Base-by-base conservation (phyloP, 371 early-diverging fungal genomes). In the Cokeromyces recurvatus region DNA sequence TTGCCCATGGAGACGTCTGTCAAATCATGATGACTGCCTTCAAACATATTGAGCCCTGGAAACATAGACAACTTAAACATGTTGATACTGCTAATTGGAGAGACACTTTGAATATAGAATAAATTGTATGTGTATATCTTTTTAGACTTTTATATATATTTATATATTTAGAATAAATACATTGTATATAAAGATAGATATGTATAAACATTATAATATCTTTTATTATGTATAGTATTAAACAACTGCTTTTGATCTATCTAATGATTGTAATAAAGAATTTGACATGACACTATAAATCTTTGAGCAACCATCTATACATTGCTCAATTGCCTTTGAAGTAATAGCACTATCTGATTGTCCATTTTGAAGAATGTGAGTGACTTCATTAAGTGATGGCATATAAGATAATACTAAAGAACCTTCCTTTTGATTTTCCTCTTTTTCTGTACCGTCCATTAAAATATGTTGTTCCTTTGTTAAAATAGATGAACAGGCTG, bases 351-450 rank as follows among this genome's bases (percentile, higher is more conserved):
- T 53, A 17, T 76, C 80, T 0, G 82, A 77, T 41, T 82, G 78
- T 22, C 95, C 96, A n/a, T 74, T 69, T 62, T 92, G 92, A 34
- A 94, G 56, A 10, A 92, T 63, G 61, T 92, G 90, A 4, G 95
- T 91, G 35, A 95, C 79, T 59, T 92, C 84, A 48, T 91, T 86
- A 41, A 86, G 52, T 1, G 89, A 86, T 20, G 95, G 91, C 95
- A 95, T 93, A 50, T 82, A 86, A 1, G 92, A 81, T n/a, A 95
- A 48, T 15, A 92, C 66, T 24, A 91, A 48, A 17, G 84, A 72
- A 11, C 91, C 89, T 4, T 72, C 62, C 31, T 78, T 76, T 29
- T 66, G 64, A 20, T 79, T 69, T 51, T 92, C 93, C 48, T 94
- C 95, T 6, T 66, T 55, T 17, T 75, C 75, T 21, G 84, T 74